Base-by-base conservation (phyloP, 202 grass and related monocot species). In the Panicum hallii region DNA sequence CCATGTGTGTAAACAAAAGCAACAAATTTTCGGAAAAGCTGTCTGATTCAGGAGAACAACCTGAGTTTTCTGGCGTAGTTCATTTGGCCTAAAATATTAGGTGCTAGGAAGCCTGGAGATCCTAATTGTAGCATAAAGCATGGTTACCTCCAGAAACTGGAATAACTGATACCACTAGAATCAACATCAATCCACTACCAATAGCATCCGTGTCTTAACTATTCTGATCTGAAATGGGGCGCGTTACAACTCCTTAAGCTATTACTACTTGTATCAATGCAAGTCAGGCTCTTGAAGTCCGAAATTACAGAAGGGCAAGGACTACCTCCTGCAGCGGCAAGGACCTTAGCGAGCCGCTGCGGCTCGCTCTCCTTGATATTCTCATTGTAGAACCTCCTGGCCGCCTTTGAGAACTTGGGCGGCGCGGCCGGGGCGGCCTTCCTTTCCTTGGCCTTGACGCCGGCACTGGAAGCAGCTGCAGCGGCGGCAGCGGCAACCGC, bases 331-430 rank as follows among this genome's bases (percentile, higher is more conserved):
- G 93, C 91, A 9, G 93, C 88, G 2, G 96, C 93, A 49, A 99
- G 90, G 85, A 89, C 88, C 44, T 99, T 99, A 69, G 92, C 92
- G 9, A 95, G 90, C 16, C 96, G 81, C 85, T 94, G 89, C 48
- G 85, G 83, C 79, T 92, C 84, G 6, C 15, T 7, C 61, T 99
- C 91, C 78, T 60, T 63, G 57, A 93, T 80, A 48, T 94, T 91
- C 82, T 96, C 90, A 63, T 96, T 96, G 82, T 99, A 99, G 83
- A 94, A 98, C 72, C 95, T 86, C 72, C 95, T 95, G 3, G 93
- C 93, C 3, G 96, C 96, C 91, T 99, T 99, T n/a, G 96, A 96
- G 82, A 95, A 96, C 70, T 93, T 94, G 42, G 91, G 92, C 28
- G 83, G 82, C 45, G 58, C 70, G 9, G 93, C 48, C 28, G 71